Evolutionary conservation across 495 filamentous ascomycete genomes (phyloP).

Genomic region (Astrothelium subdiscretum): DNA sequence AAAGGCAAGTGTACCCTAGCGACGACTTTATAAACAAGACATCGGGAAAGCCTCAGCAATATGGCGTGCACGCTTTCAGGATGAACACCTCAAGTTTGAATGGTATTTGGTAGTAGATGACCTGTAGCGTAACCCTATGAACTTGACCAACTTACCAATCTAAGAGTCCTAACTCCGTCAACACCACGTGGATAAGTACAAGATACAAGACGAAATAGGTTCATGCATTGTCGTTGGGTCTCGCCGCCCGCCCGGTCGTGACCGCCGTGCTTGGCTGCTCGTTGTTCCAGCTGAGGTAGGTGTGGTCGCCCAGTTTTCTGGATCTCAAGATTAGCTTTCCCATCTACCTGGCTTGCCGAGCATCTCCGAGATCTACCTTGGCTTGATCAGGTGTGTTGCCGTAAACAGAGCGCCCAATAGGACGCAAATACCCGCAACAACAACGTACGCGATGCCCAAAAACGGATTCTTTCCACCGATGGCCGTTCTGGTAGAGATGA

Average conservation of each 20-base stretch:
- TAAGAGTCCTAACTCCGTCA: not conserved
- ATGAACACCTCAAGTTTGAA: not conserved
- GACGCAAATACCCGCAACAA: slow-evolving; percentile 87
- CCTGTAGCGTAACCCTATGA: not conserved
- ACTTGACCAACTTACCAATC: not conserved
- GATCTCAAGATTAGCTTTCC: not conserved
- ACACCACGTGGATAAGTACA: slow-evolving; percentile 10
- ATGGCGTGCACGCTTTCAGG: not conserved
- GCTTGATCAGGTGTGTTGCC: slow-evolving; percentile 77
- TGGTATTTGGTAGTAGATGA: not conserved
- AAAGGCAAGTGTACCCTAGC: not conserved
- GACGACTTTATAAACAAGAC: not conserved
- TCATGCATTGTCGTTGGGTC: slow-evolving; percentile 19
- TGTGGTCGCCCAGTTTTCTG: slow-evolving; percentile 95
- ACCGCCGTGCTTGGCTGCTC: slow-evolving; percentile 55
- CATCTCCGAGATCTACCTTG: slow-evolving; percentile 44
- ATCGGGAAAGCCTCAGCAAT: not conserved
- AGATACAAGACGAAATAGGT: not conserved
- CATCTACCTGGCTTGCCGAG: not conserved
- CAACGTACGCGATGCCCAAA: slow-evolving; percentile 89
- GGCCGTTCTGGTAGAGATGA: slow-evolving; percentile 85
- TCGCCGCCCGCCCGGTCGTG: slow-evolving; percentile 36
- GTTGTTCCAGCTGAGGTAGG: slow-evolving; percentile 95
- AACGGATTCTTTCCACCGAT: slow-evolving; percentile 95
- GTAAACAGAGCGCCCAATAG: slow-evolving; percentile 81